Evolutionary conservation across 805 yeast species (phyloP).

Genomic region (Ogataea angusta): DNA sequence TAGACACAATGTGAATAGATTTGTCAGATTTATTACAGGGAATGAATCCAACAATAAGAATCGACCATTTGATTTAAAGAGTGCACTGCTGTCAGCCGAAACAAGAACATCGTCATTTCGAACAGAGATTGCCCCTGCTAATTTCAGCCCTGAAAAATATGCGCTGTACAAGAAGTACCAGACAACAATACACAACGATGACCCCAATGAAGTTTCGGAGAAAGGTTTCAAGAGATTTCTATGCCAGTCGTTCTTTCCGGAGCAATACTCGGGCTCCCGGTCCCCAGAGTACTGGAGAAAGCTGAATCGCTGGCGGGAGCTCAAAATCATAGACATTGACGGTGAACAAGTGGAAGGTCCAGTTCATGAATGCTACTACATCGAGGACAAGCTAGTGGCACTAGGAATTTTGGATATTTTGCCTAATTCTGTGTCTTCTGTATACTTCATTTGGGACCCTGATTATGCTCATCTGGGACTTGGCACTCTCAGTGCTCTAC

Average conservation of each 20-base stretch:
- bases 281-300: slow-evolving; percentile 37
- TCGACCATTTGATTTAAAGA: slow-evolving; percentile 16
- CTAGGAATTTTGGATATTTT: slow-evolving; percentile 74
- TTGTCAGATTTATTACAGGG: slow-evolving; percentile 38
- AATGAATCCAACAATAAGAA: slow-evolving; percentile 3
- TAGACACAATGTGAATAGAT: slow-evolving; percentile 60
- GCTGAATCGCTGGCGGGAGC: slow-evolving; percentile 37
- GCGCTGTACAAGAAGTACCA: slow-evolving; percentile 68
- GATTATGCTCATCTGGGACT: slow-evolving; percentile 64
- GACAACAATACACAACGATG: slow-evolving; percentile 62
- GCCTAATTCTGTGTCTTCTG: slow-evolving; percentile 75
- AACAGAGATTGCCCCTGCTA: slow-evolving; percentile 52
- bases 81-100: slow-evolving; percentile 18
- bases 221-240: slow-evolving; percentile 60
- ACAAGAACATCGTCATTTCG: slow-evolving; percentile 16
- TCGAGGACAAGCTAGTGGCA: slow-evolving; percentile 62
- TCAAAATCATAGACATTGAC: not conserved
- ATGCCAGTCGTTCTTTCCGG: slow-evolving; percentile 62
- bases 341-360: slow-evolving; percentile 45
- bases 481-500: slow-evolving; percentile 73
- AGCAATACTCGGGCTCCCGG: slow-evolving; percentile 24
- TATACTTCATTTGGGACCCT: slow-evolving; percentile 87
- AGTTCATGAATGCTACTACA: slow-evolving; percentile 74
- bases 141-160: slow-evolving; percentile 56
- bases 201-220: slow-evolving; percentile 41